Conservation (phyloP, 176 grass and related monocot species). For the Puccinellia tenuiflora region DNA sequence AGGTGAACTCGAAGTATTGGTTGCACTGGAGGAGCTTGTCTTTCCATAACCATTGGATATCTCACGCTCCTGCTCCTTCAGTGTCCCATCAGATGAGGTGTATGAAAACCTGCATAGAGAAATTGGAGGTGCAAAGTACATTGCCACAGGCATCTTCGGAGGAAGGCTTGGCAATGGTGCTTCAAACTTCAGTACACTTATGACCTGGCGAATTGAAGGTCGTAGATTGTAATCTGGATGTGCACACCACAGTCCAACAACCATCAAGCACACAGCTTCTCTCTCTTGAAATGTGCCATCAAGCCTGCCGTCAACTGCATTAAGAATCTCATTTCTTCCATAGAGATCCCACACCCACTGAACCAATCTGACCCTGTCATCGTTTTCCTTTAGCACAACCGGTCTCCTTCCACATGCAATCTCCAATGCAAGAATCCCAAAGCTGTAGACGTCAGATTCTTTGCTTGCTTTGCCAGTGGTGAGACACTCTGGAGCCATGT, state of each 20-base stretch:
- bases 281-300: conserved; percentile 33
- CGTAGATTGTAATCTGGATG: conserved; percentile 50
- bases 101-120: conserved; percentile 42
- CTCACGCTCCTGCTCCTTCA: conserved; percentile 8
- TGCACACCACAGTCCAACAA: conserved; percentile 60
- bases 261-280: conserved; percentile 44
- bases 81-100: conserved; percentile 32
- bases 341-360: conserved; percentile 66
- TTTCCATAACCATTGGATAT: conserved; percentile 2
- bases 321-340: conserved; percentile 42
- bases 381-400: conserved; percentile 41
- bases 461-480: conserved; percentile 63
- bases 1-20: conserved; percentile 26
- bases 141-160: conserved; percentile 55
- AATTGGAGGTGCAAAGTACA: conserved; percentile 50
- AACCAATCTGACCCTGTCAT: conserved; percentile 36
- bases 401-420: conserved; percentile 51
- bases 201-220: conserved; percentile 45
- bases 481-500: conserved; percentile 60
- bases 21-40: conserved; percentile 30
- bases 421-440: conserved; percentile 60
- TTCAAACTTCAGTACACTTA: conserved; percentile 52
- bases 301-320: conserved; percentile 44
- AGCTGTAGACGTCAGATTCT: conserved; percentile 69
- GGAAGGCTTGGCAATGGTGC: conserved; percentile 47